phyloP scores from a whole-genome alignment of 306 rosid genomes.

The Rosa chinensis region DNA sequence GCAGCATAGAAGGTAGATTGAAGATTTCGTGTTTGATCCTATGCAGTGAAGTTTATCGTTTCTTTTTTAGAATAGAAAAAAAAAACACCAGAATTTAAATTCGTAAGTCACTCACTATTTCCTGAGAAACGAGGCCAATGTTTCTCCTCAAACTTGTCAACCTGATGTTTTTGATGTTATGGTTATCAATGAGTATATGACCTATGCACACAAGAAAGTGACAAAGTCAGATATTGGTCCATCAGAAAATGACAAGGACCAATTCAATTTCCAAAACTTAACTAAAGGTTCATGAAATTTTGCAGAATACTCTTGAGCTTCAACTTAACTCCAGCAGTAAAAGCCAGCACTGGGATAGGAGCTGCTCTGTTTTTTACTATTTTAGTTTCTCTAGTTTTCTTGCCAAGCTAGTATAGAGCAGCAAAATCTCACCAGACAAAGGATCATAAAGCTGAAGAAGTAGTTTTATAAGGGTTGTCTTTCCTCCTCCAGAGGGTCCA shows the following conservation, averaged over 20 bases:
- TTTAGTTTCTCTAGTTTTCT: background rate
- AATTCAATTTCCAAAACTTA: background rate
- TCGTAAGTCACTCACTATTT: constrained; percentile 54
- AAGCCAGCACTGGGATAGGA: background rate
- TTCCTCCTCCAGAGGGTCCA: constrained; percentile 98
- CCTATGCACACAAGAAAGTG: constrained; percentile 48
- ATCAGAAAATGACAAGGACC: background rate
- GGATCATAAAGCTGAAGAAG: constrained; percentile 92
- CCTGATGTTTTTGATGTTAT: constrained; percentile 48
- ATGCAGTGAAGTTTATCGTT: background rate
- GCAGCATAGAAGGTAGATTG: constrained; percentile 2
- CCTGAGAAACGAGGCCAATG: constrained; percentile 85
- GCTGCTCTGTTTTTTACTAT: background rate
- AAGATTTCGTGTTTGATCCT: background rate
- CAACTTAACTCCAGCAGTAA: background rate
- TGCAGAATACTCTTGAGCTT: background rate
- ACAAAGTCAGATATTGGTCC: constrained; percentile 22
- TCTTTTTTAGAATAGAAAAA: background rate
- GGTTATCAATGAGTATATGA: constrained; percentile 61
- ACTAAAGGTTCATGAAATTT: background rate
- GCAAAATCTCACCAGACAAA: constrained; percentile 53
- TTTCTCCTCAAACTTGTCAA: constrained; percentile 70
- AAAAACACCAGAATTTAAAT: constrained; percentile 11
- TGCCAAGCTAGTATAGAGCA: background rate
- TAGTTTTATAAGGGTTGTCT: constrained; percentile 76